Evolutionary conservation across 2,329 filamentous ascomycete species (phyloP), one percentile per base, ranked within the genome.

Genomic region (Neofusicoccum kwambonambiense): DNA sequence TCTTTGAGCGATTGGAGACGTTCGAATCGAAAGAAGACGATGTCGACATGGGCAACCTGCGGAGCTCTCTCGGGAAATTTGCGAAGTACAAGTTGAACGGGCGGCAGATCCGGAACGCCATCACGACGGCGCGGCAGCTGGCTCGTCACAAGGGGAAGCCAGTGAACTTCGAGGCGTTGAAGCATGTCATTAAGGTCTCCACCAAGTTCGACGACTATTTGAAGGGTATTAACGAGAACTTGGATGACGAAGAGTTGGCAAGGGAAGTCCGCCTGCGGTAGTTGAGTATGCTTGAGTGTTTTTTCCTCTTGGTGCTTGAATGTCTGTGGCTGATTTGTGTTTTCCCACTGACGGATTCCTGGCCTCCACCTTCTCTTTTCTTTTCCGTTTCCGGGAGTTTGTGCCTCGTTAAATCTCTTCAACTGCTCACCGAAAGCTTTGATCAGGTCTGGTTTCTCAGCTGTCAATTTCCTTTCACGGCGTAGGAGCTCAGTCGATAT

Each of bases 101-200:
- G 3, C 73, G 82, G 27, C 80, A 84, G 75, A 84, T 84, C 66
- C 83, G 84, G 74, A 84, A 82, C 54, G 71, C 74, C 22, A 67
- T 75, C n/a, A 76, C 75, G 67, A 73, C 70, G 42, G 74, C 73
- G 47, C 66, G 67, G 35, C 45, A 75, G 65, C 56, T 75, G 62
- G 70, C 69, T 8, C 68, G 67, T 50, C 67, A 70, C 34, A 74
- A 72, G 68, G 35, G 35, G 35, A 39, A 13, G 50, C 50, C 27
- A 2, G 27, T 52, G 13, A 8, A 35, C 17, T 37, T n/a, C 15
- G 15, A 31, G 15, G 35, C 27, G 11, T n/a, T 52, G 27, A 17
- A 35, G 27, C 35, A 52, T n/a, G 17, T 52, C 13, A 52, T 52
- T n/a, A 35, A 17, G 12, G 27, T 52, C 8, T 52, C 50, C 4